phyloP scores from a whole-genome alignment of 768 basidiomycete genomes.

The Russula sp. region DNA sequence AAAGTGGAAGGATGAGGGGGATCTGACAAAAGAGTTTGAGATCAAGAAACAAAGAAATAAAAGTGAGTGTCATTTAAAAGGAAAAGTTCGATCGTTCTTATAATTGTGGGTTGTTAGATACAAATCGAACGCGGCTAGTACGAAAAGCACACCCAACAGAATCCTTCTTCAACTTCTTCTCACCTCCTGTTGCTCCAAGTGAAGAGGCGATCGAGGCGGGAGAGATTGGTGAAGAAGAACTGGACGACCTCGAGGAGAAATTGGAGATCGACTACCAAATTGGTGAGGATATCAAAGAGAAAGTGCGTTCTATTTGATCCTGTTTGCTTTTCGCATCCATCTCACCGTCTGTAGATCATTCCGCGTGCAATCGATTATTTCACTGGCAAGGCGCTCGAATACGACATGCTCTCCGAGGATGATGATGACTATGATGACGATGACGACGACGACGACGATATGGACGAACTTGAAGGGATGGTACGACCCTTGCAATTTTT shows the following conservation, averaged over 20 bases:
- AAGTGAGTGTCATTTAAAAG: conserved; percentile 41
- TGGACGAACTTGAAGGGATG: conserved; percentile 22
- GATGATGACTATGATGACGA: conserved; percentile 43
- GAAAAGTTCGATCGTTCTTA: background rate
- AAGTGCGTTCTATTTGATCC: conserved; percentile 40
- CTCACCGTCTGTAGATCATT: conserved; percentile 53
- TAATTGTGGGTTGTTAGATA: conserved; percentile 40
- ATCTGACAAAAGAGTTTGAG: conserved; percentile 94
- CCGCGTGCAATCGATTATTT: conserved; percentile 96
- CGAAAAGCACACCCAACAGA: conserved; percentile 85
- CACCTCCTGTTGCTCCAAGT: conserved; percentile 64
- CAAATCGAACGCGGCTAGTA: conserved; percentile 74
- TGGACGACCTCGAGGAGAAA: conserved; percentile 87
- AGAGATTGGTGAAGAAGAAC: conserved; percentile 75
- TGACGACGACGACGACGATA: conserved; percentile 52
- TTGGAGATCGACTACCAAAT: conserved; percentile 97
- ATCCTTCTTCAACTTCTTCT: conserved; percentile 99
- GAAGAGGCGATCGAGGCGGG: conserved; percentile 60
- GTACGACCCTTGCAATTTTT: conserved; percentile 29
- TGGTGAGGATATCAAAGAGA: conserved; percentile 96
- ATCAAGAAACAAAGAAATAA: conserved; percentile 99
- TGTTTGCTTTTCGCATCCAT: background rate
- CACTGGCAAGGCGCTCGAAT: conserved; percentile 91
- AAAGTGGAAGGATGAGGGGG: conserved; percentile 97
- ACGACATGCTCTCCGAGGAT: conserved; percentile 43